Base-by-base conservation (phyloP, 805 yeast species). In the Metschnikowia reukaufii region DNA sequence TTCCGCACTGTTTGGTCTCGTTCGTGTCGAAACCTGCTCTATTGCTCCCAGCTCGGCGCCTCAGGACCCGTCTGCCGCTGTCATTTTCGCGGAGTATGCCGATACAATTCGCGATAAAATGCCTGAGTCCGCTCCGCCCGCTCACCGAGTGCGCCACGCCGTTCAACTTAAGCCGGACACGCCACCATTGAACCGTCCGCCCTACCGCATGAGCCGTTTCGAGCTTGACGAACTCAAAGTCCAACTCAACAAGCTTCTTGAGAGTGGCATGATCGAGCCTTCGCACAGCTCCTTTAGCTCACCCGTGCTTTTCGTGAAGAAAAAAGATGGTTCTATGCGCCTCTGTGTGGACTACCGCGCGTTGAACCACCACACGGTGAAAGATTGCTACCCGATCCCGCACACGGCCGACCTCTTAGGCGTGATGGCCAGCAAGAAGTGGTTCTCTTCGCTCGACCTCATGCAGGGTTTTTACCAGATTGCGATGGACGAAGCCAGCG, bases 391-490 rank as follows among this genome's bases (percentile, higher is more conserved):
- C 34, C 43, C 47, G 20, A 23, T 44, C 23, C 38, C 37, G 13
- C 33, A 27, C 10, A 29, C 33, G 31, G 47, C 38, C 13, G 42
- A 44, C 16, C 27, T 44, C 6, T 30, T 37, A 23, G 31, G 21
- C 37, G 17, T n/a, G 18, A 20, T 44, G 31, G 37, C 27, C 4
- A 36, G 33, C 29, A 27, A 40, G 15, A 37, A 37, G 20, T 16
- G 38, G 15, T 44, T 44, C 33, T 39, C 48, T 8, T 15, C 29
- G 9, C 36, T 45, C 2, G 44, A 45, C 15, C 43, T 44, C 32
- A 39, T 33, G 40, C 33, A 36, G 7, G 48, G 48, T 5, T 45
- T 32, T 18, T 41, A 45, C n/a, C 44, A 34, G 21, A 34, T 45
- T 17, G 21, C 39, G 4, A 45, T 45, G 44, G 39, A 39, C 7